These are phyloP conservation scores for Magnolia sinica DNA, from an alignment of 164 flowering plant genomes.

Conservation along the genomic window DNA sequence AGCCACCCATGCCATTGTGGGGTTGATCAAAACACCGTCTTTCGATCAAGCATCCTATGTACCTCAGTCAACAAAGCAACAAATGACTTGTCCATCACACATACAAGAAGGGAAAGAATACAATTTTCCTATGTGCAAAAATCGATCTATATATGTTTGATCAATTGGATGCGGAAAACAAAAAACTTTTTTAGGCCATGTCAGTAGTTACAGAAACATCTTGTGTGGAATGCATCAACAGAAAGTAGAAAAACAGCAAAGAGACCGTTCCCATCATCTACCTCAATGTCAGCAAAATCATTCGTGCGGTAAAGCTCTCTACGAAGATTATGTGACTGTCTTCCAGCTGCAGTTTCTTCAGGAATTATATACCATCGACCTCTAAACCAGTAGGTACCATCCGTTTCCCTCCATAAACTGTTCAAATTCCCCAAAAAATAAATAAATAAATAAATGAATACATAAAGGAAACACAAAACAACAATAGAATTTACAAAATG, in stretches of 20 bases:
- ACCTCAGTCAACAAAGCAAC: too few species aligned
- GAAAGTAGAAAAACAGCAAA: background rate
- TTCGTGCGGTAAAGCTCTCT: slow-evolving; percentile 85
- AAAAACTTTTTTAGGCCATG: too few species aligned
- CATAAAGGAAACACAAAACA: background rate
- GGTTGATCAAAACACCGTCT: too few species aligned
- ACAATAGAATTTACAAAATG: background rate
- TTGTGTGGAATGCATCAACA: background rate
- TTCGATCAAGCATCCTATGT: too few species aligned
- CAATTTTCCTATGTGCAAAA: too few species aligned
- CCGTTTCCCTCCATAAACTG: slow-evolving; percentile 89
- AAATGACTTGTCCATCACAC: too few species aligned
- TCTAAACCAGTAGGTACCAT: slow-evolving; percentile 72
- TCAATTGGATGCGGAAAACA: too few species aligned
- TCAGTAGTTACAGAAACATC: background rate
- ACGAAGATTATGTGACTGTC: slow-evolving; percentile 89
- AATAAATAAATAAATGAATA: background rate
- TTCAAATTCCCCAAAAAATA: slow-evolving; percentile 13
- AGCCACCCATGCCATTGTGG: background rate
- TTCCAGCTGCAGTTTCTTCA: slow-evolving; percentile 87
- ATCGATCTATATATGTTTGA: too few species aligned
- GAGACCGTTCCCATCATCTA: slow-evolving; percentile 3
- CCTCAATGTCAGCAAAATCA: slow-evolving; percentile 88
- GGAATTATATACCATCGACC: slow-evolving; percentile 90
- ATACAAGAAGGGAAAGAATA: too few species aligned